Conservation (phyloP, 2,329 filamentous ascomycete genomes). For the Paecilomyces sp. region DNA sequence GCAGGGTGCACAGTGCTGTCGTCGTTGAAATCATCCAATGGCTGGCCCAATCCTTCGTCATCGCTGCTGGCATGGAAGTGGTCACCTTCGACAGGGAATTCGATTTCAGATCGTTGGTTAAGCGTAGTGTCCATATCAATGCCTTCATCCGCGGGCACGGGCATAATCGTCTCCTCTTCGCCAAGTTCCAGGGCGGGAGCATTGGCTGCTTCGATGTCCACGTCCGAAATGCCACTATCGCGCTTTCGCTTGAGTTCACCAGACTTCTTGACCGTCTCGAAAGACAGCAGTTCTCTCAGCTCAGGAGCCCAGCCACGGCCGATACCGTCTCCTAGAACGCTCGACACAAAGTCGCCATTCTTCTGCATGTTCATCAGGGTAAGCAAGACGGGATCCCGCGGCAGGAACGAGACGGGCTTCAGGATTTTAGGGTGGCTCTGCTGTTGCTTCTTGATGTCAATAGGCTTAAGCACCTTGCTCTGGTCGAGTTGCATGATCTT, state of each 20-base stretch:
- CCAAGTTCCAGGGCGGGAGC: conserved; percentile 54
- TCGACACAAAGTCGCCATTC: conserved; percentile 81
- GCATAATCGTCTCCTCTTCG: conserved; percentile 54
- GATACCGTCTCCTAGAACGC: conserved; percentile 73
- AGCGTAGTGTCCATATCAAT: conserved; percentile 43
- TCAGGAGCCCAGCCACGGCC: conserved; percentile 83
- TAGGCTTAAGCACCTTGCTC: conserved; percentile 67
- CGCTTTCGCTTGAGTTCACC: conserved; percentile 90
- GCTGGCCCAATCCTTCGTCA: conserved; percentile 39
- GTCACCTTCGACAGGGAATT: conserved; percentile 55
- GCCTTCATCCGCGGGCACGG: conserved; percentile 41
- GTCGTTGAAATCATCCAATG: conserved; percentile 59
- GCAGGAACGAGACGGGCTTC: conserved; percentile 73
- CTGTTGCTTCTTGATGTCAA: conserved; percentile 79
- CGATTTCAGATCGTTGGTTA: conserved; percentile 53
- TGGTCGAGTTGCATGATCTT: conserved; percentile 77
- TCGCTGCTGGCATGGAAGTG: conserved; percentile 37
- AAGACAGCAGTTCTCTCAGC: conserved; percentile 81
- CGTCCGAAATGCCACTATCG: conserved; percentile 75
- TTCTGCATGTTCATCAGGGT: conserved; percentile 89
- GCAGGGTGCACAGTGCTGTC: conserved; percentile 74
- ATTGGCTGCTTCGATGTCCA: conserved; percentile 63
- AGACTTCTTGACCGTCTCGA: conserved; percentile 69
- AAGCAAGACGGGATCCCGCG: conserved; percentile 77
- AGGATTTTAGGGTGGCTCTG: conserved; percentile 79